Conservation (phyloP, 2,329 filamentous ascomycete genomes). For the Epichloe baconii region DNA sequence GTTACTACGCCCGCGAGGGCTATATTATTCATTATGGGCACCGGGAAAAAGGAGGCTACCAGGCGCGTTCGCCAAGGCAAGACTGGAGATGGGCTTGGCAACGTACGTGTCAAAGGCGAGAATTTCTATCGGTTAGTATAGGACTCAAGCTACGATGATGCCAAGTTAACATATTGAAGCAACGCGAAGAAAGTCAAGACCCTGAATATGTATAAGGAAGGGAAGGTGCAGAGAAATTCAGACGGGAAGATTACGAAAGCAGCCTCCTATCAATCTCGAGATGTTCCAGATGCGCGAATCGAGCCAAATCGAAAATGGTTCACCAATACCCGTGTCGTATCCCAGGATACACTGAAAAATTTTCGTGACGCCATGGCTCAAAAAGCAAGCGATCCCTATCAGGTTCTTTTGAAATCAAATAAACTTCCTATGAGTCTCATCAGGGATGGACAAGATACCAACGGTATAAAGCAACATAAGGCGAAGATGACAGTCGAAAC, state of each 20-base stretch:
- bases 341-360: slow-evolving; percentile 71
- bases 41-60: slow-evolving; percentile 78
- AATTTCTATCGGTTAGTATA: slow-evolving; percentile 76
- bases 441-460: slow-evolving; percentile 59
- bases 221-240: slow-evolving; percentile 69
- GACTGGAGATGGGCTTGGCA: slow-evolving; percentile 72
- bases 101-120: slow-evolving; percentile 89
- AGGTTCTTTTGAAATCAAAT: slow-evolving; percentile 90
- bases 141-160: slow-evolving; percentile 1
- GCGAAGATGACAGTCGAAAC: slow-evolving; percentile 90
- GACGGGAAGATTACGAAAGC: slow-evolving; percentile 74
- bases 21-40: slow-evolving; percentile 50
- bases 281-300: slow-evolving; percentile 70
- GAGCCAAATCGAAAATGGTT: slow-evolving; percentile 99
- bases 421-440: slow-evolving; percentile 96
- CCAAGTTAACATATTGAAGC: slow-evolving; percentile 17
- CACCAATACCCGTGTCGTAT: slow-evolving; percentile 80
- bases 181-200: slow-evolving; percentile 77
- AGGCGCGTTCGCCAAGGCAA: slow-evolving; percentile 79
- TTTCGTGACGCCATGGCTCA: slow-evolving; percentile 91
- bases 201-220: slow-evolving; percentile 83
- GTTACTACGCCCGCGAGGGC: neutral
- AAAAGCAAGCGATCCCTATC: slow-evolving; percentile 79
- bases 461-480: slow-evolving; percentile 81
- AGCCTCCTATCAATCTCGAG: slow-evolving; percentile 70